Evolutionary conservation across 2,329 filamentous ascomycete genomes (phyloP), one percentile per base, ranked within the genome.

Genomic region (Akanthomyces uredinophilus): DNA sequence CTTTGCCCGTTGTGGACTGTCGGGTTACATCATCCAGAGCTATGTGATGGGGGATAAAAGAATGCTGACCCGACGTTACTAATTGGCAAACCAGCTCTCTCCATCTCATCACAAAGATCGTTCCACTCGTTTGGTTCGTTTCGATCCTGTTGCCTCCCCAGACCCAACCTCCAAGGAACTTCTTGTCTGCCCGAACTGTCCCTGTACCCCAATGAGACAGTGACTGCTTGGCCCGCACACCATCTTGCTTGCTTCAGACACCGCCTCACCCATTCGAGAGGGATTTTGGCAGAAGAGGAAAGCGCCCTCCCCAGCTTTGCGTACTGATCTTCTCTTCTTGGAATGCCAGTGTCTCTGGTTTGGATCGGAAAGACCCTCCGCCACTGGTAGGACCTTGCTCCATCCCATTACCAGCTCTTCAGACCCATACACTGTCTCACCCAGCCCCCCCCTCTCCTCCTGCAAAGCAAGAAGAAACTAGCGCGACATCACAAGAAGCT

Each of bases 321-420:
- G 7, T n/a, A 64, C 46, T 56, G 62, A 67, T 67, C 65, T 67
- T 69, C 70, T 69, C 67, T 69, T 70, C 64, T 68, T 73, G 74
- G 74, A 75, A 75, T 75, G 72, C 68, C 51, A 74, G 65, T 75
- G 74, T 72, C 72, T 75, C 68, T 73, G 63, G 53, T 65, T 65
- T 74, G 72, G 70, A 74, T 75, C 68, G 72, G 69, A 71, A 71
- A 65, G 62, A 65, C 69, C 64, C 66, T 70, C 64, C 69, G 69
- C 72, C 71, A 71, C 71, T 71, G 65, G 67, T 65, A 72, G 67
- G 64, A 71, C 67, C 69, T 70, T 64, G 60, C 65, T 66, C 66
- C 65, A 68, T 66, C 64, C 74, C 71, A 71, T 72, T 74, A 72
- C 72, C 71, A 70, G 68, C 64, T 61, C 62, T 65, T 64, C 62